Conservation (phyloP, 2,329 filamentous ascomycete genomes). For the Ceratocystis lukuohia region DNA sequence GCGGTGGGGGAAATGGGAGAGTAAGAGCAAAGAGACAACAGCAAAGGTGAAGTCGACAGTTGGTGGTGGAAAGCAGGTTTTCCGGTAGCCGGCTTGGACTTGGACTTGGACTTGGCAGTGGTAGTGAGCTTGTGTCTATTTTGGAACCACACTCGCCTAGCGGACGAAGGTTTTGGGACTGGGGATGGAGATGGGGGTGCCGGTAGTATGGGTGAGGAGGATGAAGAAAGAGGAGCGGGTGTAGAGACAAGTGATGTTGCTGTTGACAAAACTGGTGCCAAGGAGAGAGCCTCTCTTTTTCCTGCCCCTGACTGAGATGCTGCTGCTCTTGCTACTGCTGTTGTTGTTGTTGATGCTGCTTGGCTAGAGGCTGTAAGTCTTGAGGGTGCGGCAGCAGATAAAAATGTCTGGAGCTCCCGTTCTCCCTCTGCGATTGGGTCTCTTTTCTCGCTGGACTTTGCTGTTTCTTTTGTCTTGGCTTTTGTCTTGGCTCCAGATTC, state of each 20-base stretch:
- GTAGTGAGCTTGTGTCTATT: constrained; percentile 5
- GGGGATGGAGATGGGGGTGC: not conserved
- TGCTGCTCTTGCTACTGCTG: not conserved
- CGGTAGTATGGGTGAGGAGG: not conserved
- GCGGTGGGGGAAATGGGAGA: constrained; percentile 10
- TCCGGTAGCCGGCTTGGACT: not conserved
- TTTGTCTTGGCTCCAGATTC: constrained; percentile 7
- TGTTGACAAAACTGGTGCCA: not conserved
- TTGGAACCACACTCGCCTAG: constrained; percentile 9
- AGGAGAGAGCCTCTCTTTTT: not conserved
- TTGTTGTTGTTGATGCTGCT: not conserved
- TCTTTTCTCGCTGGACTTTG: not conserved
- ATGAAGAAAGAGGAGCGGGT: not conserved
- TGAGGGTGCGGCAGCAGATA: not conserved
- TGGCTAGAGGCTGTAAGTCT: not conserved
- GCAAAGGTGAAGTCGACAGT: constrained; percentile 1
- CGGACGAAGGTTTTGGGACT: not conserved
- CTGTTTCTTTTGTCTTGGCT: constrained; percentile 5
- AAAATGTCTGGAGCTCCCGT: not conserved
- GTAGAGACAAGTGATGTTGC: not conserved
- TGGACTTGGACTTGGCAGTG: not conserved
- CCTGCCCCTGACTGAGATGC: not conserved
- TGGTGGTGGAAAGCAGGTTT: constrained; percentile 2
- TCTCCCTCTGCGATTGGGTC: not conserved
- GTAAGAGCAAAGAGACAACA: constrained; percentile 7